A percentile compares a stretch with the other conserved stretches of the same genome.
Evolutionary conservation across 2,329 filamentous ascomycete species (phyloP).

Genomic region (Neoascochyta sp.): DNA sequence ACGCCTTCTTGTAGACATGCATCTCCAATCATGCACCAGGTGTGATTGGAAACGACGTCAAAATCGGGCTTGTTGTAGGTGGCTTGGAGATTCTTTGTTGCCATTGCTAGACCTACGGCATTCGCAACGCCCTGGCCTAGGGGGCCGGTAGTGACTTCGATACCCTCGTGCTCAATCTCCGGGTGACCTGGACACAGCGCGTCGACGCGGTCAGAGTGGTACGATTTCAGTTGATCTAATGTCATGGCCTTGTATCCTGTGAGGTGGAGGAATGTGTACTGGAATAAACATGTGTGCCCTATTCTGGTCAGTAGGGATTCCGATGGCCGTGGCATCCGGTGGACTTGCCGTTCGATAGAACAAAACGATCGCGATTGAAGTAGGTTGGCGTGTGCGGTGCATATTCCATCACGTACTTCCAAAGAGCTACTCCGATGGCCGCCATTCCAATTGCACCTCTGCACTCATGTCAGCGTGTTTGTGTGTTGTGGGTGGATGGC

Average conservation of each 20-base stretch:
- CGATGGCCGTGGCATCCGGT: no score
- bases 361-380: conserved; percentile 62
- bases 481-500: background rate
- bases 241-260: conserved; percentile 55
- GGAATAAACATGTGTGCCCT: conserved; percentile 54
- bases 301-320: background rate
- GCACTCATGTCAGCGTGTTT: conserved; percentile 2
- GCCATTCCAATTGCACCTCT: conserved; percentile 60
- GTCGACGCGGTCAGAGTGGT: conserved; percentile 49
- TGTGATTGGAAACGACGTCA: conserved; percentile 50
- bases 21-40: conserved; percentile 57
- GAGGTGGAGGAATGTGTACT: conserved; percentile 54
- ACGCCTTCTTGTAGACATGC: conserved; percentile 59
- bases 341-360: conserved; percentile 55
- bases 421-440: conserved; percentile 58
- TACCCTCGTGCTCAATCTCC: conserved; percentile 56
- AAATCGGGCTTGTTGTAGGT: conserved; percentile 52
- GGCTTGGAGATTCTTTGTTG: conserved; percentile 54
- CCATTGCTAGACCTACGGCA: conserved; percentile 57
- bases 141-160: conserved; percentile 59
- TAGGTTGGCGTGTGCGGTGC: conserved; percentile 52
- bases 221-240: conserved; percentile 55
- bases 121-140: conserved; percentile 60
- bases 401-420: conserved; percentile 61
- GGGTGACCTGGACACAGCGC: conserved; percentile 55